Evolutionary conservation across 352 stramenopile species (phyloP), one percentile per base, ranked within the genome.

Genomic region (Phytophthora quininea): DNA sequence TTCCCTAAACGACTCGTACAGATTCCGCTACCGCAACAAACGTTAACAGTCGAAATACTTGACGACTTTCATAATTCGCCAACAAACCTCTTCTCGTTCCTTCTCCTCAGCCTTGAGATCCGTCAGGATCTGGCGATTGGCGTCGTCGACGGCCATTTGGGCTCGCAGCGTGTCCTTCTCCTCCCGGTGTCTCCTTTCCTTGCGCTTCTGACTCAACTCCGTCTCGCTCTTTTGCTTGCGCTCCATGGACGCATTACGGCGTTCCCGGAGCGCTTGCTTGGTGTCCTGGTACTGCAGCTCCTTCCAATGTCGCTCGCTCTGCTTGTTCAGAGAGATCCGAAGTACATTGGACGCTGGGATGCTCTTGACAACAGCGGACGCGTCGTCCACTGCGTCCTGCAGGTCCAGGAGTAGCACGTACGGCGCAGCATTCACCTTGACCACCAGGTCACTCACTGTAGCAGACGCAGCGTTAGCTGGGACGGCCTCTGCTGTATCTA

Each of bases 101-200:
- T 93, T 95, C 51, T 95, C 87, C 15, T 90, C 79, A 1, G 80
- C 82, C 47, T 95, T 93, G 14, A 93, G 65, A 52, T 95, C 85
- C 3, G 69, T 64, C 9, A 95, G 67, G 19, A 93, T 77, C 59
- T 93, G 85, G 3, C 85, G 82, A 49, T 92, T 92, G 7, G 71
- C 63, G 46, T 95, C 85, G 42, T 93, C 87, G 8, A 95, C 79
- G 1, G 79, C 81, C 88, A 95, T 93, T 56, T 95, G 88, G 3
- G 86, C 88, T 3, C 88, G 82, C 32, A 95, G 64, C 10, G 82
- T 89, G 29, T 88, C 79, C 53, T 90, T 91, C 58, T 95, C 85
- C 35, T 91, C 87, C 24, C 79, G 57, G 42, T 92, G 71, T 35
- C 77, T 86, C 11, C 66, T 64, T 1, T 92, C 79, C 50, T 86